Percentiles rank a stretch among this genome's conserved stretches.
These are phyloP conservation scores for Bruguiera sexangula DNA, from an alignment of 345 rosid genomes.

Conservation along the genomic window DNA sequence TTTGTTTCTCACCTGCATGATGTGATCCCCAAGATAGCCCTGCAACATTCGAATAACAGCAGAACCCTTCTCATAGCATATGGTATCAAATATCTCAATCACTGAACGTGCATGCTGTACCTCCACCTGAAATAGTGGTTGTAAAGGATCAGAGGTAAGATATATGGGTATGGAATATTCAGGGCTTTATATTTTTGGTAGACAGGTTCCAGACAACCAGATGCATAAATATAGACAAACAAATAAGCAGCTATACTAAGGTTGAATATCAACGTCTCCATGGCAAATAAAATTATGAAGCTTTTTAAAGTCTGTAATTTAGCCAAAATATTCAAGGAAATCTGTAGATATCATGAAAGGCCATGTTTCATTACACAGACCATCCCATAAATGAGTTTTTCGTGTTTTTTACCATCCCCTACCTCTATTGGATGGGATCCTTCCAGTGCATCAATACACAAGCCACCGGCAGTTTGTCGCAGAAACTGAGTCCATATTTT, in stretches of 20 bases:
- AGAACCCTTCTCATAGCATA: conserved; percentile 44
- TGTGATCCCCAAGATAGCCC: conserved; percentile 36
- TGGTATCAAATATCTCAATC: conserved; percentile 33
- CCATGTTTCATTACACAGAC: too few relatives aligned
- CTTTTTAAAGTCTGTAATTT: too few relatives aligned
- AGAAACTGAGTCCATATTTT: conserved; percentile 46
- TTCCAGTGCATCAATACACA: conserved; percentile 27
- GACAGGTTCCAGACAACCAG: not conserved
- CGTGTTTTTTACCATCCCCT: not conserved
- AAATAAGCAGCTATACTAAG: not conserved
- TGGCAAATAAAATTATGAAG: not conserved
- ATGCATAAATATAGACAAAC: not conserved
- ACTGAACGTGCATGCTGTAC: conserved; percentile 26
- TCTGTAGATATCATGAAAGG: too few relatives aligned
- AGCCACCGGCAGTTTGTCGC: conserved; percentile 20
- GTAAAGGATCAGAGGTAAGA: not conserved
- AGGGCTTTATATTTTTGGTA: not conserved
- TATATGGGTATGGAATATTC: too few relatives aligned
- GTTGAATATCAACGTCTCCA: not conserved
- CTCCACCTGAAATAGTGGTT: conserved; percentile 27
- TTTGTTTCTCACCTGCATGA: conserved; percentile 27
- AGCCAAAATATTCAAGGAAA: too few relatives aligned
- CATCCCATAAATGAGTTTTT: too few relatives aligned
- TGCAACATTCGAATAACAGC: conserved; percentile 42
- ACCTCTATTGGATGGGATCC: conserved; percentile 48